Percentiles rank a stretch among this genome's conserved stretches.
Conservation (phyloP, 257 asterid genomes). For the Solanum appendiculatum region DNA sequence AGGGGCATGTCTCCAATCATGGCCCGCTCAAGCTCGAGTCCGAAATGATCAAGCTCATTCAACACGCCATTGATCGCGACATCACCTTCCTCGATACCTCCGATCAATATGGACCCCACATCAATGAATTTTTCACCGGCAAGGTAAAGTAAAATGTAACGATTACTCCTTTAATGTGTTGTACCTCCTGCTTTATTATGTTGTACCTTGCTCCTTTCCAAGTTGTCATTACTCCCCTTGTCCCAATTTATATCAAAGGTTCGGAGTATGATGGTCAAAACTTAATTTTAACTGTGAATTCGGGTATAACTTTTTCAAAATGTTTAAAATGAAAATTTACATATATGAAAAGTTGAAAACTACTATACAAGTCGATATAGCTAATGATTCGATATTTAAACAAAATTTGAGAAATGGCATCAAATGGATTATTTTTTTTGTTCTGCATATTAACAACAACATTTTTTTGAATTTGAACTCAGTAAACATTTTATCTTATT, state of each 20-base stretch:
- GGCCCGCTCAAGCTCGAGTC: constrained; percentile 21
- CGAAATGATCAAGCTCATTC: constrained; percentile 23
- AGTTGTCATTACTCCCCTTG: no score
- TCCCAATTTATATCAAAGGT: background rate
- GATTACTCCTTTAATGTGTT: background rate
- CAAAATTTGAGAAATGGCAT: background rate
- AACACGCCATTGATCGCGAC: constrained; percentile 16
- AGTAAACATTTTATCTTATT: background rate
- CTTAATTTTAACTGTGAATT: background rate
- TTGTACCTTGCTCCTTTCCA: background rate
- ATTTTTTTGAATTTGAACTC: background rate
- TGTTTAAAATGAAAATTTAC: no score
- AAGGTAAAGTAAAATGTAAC: constrained; percentile 1
- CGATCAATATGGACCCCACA: constrained; percentile 21
- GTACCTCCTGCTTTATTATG: background rate
- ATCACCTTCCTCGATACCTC: constrained; percentile 25
- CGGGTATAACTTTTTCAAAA: background rate
- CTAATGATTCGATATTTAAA: no score
- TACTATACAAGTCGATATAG: background rate
- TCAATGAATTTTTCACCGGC: constrained; percentile 23
- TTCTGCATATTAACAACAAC: background rate
- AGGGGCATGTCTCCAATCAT: constrained; percentile 16
- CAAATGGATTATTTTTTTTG: background rate
- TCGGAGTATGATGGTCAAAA: no score
- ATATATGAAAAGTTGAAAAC: background rate